phyloP scores from a whole-genome alignment of 768 basidiomycete species.

The Amanita rimosa region DNA sequence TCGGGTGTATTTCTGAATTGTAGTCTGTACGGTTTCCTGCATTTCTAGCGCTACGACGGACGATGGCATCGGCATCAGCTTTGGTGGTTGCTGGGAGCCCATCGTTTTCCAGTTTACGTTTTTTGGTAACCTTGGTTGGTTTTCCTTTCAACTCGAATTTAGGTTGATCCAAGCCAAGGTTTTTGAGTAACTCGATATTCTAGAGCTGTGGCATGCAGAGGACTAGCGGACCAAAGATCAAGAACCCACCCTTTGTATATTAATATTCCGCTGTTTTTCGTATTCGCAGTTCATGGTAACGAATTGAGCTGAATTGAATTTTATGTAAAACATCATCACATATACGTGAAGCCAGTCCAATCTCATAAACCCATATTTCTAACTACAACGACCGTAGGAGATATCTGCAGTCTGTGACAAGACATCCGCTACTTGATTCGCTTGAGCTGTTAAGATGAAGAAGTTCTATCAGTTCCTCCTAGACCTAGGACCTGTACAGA shows the following conservation, averaged over 20 bases:
- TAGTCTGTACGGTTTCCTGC: constrained; percentile 49
- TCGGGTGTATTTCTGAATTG: constrained; percentile 27
- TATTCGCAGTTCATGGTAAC: constrained; percentile 19
- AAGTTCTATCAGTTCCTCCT: constrained; percentile 5
- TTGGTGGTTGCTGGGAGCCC: constrained; percentile 12
- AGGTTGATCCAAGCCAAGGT: constrained; percentile 36
- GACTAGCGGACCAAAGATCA: background rate
- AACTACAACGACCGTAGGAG: background rate
- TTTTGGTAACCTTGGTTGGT: constrained; percentile 21
- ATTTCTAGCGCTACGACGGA: constrained; percentile 62
- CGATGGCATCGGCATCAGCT: constrained; percentile 14
- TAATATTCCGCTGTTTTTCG: constrained; percentile 20
- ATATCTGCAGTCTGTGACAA: too few species aligned
- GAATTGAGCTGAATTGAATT: background rate
- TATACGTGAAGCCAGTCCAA: background rate
- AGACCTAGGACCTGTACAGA: background rate
- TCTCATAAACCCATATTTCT: background rate
- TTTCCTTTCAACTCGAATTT: constrained; percentile 37
- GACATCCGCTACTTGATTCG: constrained; percentile 37
- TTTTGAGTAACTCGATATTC: constrained; percentile 32
- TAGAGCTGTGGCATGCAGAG: constrained; percentile 7
- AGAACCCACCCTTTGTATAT: constrained; percentile 21
- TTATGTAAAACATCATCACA: background rate
- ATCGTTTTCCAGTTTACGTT: constrained; percentile 23
- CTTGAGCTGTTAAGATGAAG: constrained; percentile 37